phyloP scores from a whole-genome alignment of 2,329 filamentous ascomycete species.

The Magnaporthiopsis rhizophila region DNA sequence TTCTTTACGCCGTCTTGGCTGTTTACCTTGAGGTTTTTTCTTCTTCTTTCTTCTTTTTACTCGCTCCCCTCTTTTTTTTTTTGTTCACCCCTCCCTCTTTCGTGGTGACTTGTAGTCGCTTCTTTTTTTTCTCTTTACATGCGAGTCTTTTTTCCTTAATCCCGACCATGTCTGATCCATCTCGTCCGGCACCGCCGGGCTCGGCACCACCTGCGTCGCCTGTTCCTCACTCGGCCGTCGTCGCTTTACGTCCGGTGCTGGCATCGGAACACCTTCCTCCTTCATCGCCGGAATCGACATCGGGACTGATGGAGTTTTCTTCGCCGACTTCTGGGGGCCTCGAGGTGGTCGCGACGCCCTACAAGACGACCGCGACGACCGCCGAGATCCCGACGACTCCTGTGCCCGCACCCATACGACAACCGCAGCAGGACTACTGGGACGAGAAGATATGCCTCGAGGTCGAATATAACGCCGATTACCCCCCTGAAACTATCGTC shows the following conservation, averaged over 20 bases:
- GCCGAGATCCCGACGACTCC: neutral
- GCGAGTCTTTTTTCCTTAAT: neutral
- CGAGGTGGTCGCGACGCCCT: neutral
- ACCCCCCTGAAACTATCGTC: neutral
- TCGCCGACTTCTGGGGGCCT: neutral
- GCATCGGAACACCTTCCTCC: neutral
- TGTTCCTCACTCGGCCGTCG: neutral
- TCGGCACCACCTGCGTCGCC: slow-evolving; percentile 1
- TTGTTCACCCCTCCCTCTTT: neutral
- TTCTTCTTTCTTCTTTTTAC: neutral
- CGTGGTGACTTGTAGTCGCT: neutral
- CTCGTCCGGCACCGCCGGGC: slow-evolving; percentile 1
- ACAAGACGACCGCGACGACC: neutral
- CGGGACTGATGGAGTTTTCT: neutral
- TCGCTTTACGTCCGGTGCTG: neutral
- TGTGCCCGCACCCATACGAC: neutral
- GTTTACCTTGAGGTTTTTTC: neutral
- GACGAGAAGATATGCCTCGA: slow-evolving; percentile 6
- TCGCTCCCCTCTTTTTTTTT: neutral
- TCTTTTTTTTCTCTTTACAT: slow-evolving; percentile 1
- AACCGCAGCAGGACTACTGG: slow-evolving; percentile 4
- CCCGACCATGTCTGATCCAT: neutral
- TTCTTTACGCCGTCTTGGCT: slow-evolving; percentile 1
- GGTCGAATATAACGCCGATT: slow-evolving; percentile 3
- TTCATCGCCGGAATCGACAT: neutral